phyloP scores from a whole-genome alignment of 192 early-diverging fungal genomes.

The Endogone sp. region DNA sequence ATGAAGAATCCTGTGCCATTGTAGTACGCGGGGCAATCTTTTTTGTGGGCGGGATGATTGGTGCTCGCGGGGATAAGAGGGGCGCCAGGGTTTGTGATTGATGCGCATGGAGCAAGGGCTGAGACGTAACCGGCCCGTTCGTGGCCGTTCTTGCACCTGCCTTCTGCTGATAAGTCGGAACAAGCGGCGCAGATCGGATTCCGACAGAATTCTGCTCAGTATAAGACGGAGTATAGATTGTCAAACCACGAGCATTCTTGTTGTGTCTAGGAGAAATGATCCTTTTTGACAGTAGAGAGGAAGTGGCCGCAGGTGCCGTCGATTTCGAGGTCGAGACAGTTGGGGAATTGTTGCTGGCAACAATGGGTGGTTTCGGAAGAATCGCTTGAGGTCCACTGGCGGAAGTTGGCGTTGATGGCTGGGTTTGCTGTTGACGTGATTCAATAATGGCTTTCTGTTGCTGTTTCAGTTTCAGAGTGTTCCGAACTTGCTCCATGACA shows the following conservation, averaged over 20 bases:
- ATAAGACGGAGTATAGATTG: conserved; percentile 48
- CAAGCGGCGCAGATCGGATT: conserved; percentile 46
- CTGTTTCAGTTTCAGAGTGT: conserved; percentile 50
- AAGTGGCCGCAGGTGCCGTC: conserved; percentile 15
- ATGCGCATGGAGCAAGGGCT: background rate
- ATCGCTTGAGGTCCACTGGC: conserved; percentile 2
- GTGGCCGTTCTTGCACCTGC: conserved; percentile 15
- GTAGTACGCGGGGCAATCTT: background rate
- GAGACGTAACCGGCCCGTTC: conserved; percentile 16
- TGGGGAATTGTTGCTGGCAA: conserved; percentile 7
- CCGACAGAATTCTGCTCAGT: conserved; percentile 30
- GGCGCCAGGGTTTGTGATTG: conserved; percentile 25
- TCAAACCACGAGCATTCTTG: conserved; percentile 42
- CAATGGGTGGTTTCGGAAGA: conserved; percentile 10
- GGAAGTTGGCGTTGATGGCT: conserved; percentile 21
- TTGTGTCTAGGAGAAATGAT: conserved; percentile 34
- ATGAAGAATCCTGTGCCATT: background rate
- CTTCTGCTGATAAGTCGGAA: conserved; percentile 23
- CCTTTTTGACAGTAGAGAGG: conserved; percentile 15
- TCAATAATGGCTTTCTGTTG: conserved; percentile 65
- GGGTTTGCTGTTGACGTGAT: conserved; percentile 18
- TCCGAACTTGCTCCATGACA: conserved; percentile 50
- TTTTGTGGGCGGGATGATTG: conserved; percentile 4
- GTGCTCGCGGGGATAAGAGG: conserved; percentile 26
- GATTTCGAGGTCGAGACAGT: conserved; percentile 29